Base-by-base conservation (phyloP, 352 stramenopile genomes). In the Globisporangium ultimum region DNA sequence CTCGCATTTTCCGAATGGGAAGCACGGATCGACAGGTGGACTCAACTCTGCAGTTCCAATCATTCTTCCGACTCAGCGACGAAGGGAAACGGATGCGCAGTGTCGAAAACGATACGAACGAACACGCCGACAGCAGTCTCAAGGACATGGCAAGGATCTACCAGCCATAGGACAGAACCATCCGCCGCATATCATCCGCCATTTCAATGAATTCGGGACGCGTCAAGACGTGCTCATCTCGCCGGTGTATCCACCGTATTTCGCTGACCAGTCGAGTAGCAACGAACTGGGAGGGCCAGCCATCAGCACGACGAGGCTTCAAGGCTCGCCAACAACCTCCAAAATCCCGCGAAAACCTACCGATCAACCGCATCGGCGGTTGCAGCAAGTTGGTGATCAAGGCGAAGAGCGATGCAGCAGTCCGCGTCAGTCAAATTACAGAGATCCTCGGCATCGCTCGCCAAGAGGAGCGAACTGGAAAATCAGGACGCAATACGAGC, bases 131-230 rank as follows among this genome's bases (percentile, higher is more conserved):
- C 70, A 49, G 13, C 40, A 60, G 20, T n/a, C 40, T n/a, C 36
- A 47, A n/a, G 41, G n/a, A 20, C 57, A 63, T 40, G 48, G 50
- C 5, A 28, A n/a, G 1, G 59, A 18, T 9, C 46, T 65, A 2
- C 59, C 59, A 13, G 34, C 28, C 9, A 32, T 65, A 15, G 51
- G 59, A 15, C 58, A 55, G 13, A 15, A 9, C 0, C 53, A 34
- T 2, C 46, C 63, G 8, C 57, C 73, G 9, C 72, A 87, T 32
- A 74, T 91, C 14, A 63, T 89, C 20, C 73, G 71, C 28, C 78
- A 89, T 28, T 71, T 83, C 56, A 91, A 91, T 61, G 78, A 89
- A 56, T 89, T 89, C 45, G 81, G 81, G 8, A 74, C 43, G 10
- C 69, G 61, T 1, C 78, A 91, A 42, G 69, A 80, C 50, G 69